Conservation (phyloP, 108 stramenopile genomes). For the Mayamaea pseudoterrestris region DNA sequence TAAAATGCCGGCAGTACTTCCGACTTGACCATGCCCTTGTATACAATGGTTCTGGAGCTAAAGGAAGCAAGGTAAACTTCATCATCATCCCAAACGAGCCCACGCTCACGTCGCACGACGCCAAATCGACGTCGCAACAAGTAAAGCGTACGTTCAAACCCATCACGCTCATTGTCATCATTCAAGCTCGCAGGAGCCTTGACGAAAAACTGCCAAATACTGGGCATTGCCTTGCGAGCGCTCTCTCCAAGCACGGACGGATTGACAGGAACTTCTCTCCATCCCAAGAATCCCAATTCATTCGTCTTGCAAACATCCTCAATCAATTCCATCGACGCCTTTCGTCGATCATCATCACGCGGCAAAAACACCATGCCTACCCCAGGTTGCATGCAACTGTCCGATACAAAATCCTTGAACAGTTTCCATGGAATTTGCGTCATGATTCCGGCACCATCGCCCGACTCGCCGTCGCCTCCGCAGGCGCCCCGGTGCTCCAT, state of each 20-base stretch:
- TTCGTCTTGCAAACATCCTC: constrained; percentile 71
- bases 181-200: constrained; percentile 63
- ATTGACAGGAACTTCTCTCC: constrained; percentile 83
- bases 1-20: constrained; percentile 76
- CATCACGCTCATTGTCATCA: constrained; percentile 64
- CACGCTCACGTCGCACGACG: constrained; percentile 48
- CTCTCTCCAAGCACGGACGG: constrained; percentile 49
- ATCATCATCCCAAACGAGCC: constrained; percentile 51
- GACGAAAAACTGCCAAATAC: constrained; percentile 91
- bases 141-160: constrained; percentile 91
- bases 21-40: constrained; percentile 92
- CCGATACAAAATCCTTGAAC: constrained; percentile 47
- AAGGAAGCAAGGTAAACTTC: constrained; percentile 83
- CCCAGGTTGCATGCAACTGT: constrained; percentile 59
- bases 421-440: constrained; percentile 93
- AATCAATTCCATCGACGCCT: constrained; percentile 56
- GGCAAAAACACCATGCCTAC: constrained; percentile 93
- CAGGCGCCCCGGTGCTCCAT: constrained; percentile 86
- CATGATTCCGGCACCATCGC: constrained; percentile 93
- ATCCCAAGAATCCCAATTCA: constrained; percentile 80
- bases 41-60: constrained; percentile 77
- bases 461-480: constrained; percentile 76
- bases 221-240: constrained; percentile 58
- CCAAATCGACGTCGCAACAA: constrained; percentile 74
- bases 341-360: constrained; percentile 53